Evolutionary conservation across 1,139 yeast genomes (phyloP).

Genomic region (Petasospora fabianii): DNA sequence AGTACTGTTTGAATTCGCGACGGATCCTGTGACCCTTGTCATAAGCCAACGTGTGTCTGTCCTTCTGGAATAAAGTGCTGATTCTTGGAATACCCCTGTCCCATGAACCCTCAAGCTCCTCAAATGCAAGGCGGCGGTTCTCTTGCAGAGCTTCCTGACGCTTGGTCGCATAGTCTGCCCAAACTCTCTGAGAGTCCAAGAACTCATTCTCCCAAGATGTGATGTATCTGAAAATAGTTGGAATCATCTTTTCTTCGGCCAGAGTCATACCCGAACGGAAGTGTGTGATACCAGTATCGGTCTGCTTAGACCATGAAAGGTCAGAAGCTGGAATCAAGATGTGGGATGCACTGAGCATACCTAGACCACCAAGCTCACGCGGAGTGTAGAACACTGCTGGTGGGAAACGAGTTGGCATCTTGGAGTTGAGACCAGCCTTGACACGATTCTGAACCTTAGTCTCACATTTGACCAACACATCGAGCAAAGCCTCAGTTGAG

Average conservation of each 20-base stretch:
- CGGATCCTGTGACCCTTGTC: slow-evolving; percentile 93
- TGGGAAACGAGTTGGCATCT: slow-evolving; percentile 98
- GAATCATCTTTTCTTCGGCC: slow-evolving; percentile 74
- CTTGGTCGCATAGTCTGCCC: slow-evolving; percentile 95
- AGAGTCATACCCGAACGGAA: slow-evolving; percentile 93
- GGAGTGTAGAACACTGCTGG: slow-evolving; percentile 99
- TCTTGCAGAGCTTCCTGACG: slow-evolving; percentile 85
- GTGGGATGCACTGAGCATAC: slow-evolving; percentile 97
- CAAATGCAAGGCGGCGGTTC: slow-evolving; percentile 82
- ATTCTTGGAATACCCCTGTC: slow-evolving; percentile 96
- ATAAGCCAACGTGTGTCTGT: slow-evolving; percentile 89
- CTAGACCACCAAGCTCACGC: slow-evolving; percentile 93
- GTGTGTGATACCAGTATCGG: slow-evolving; percentile 92
- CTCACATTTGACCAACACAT: slow-evolving; percentile 83
- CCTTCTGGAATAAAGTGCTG: slow-evolving; percentile 91
- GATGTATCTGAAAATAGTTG: slow-evolving; percentile 88
- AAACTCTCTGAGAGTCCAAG: slow-evolving; percentile 88
- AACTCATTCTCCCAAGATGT: slow-evolving; percentile 98
- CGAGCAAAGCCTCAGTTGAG: slow-evolving; percentile 74
- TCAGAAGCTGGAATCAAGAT: slow-evolving; percentile 93
- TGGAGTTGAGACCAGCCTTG: slow-evolving; percentile 91
- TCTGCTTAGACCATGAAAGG: slow-evolving; percentile 85
- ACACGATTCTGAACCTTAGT: slow-evolving; percentile 93
- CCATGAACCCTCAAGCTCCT: slow-evolving; percentile 93
- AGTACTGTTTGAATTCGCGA: slow-evolving; percentile 70